These are phyloP conservation scores for Claviceps capensis DNA, from an alignment of 2,329 filamentous ascomycete species.

Conservation along the genomic window DNA sequence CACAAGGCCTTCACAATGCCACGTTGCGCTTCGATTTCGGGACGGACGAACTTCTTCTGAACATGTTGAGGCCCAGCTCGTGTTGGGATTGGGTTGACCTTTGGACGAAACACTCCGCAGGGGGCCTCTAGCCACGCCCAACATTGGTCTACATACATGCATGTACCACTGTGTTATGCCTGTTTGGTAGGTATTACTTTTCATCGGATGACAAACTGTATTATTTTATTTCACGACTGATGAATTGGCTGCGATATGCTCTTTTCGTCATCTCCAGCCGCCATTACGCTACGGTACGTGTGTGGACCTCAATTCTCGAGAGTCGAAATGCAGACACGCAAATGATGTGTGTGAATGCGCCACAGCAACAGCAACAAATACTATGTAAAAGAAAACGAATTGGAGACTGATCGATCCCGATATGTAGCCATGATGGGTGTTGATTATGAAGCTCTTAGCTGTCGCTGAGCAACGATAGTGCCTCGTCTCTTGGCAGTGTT, in stretches of 20 bases:
- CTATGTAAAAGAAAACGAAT: no score
- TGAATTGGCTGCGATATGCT: neutral
- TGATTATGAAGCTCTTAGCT: no score
- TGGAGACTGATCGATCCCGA: no score
- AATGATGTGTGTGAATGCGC: neutral
- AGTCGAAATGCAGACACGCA: neutral
- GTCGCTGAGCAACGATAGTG: no score
- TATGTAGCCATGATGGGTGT: no score
- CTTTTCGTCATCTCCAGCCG: conserved; percentile 2
- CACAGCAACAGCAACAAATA: neutral
- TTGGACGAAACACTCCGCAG: neutral
- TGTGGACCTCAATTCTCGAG: neutral
- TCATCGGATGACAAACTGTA: neutral
- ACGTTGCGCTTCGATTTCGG: no score
- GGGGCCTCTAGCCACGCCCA: neutral
- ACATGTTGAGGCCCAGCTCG: neutral
- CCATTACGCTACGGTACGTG: neutral
- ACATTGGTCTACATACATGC: neutral
- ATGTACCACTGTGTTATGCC: neutral
- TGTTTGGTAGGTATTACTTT: neutral
- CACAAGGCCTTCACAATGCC: no score
- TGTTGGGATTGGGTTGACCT: neutral
- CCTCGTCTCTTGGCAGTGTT: no score
- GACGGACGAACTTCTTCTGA: no score
- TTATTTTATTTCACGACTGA: conserved; percentile 1